Evolutionary conservation across 495 filamentous ascomycete species (phyloP), one percentile per base, ranked within the genome.

Genomic region (Diplogelasinospora grovesii): DNA sequence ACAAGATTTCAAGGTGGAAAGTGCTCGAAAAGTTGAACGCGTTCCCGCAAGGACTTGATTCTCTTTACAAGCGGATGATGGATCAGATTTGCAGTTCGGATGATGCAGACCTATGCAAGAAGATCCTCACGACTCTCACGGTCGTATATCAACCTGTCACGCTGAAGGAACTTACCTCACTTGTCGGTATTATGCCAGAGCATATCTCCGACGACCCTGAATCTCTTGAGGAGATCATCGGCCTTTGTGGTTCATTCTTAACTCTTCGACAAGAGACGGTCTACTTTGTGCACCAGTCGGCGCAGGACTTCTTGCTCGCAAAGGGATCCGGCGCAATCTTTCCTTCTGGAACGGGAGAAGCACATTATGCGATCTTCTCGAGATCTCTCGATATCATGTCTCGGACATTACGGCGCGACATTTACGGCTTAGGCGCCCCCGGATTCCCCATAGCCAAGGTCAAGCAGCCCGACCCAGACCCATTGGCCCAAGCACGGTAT

Each of bases 231-330:
- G 23, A 36, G 22, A 23, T 60, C 28, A 39, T 61, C 9, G 15
- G 19, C 4, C 20, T 34, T 19, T 62, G 57, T 41, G 59, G 46
- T 5, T 61, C 59, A 24, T 59, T 63, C 37, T 48, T 61, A 11
- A 50, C 43, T 3, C 19, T 64, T 14, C 58, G 49, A 33, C 40
- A 60, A 21, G 25, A 51, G 5, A 46, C 24, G 16, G 46, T 70
- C 31, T 47, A 48, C 38, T 46, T 66, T 9, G 53, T 67, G 8
- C 60, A 70, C 46, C 60, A 67, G 47, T 70, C 63, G 16, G 65
- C 54, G 19, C 57, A 65, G 24, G 64, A 68, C 22, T 68, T 50
- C 46, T 50, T 67, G 8, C 14, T 36, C n/a, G 15, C 9, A n/a
- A 14, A 28, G 8, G 16, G 22, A 36, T 16, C 14, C 7, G 11